Evolutionary conservation across 202 grass and related monocot species (phyloP), one percentile per base, ranked within the genome.

Genomic region (Musa balbisiana): DNA sequence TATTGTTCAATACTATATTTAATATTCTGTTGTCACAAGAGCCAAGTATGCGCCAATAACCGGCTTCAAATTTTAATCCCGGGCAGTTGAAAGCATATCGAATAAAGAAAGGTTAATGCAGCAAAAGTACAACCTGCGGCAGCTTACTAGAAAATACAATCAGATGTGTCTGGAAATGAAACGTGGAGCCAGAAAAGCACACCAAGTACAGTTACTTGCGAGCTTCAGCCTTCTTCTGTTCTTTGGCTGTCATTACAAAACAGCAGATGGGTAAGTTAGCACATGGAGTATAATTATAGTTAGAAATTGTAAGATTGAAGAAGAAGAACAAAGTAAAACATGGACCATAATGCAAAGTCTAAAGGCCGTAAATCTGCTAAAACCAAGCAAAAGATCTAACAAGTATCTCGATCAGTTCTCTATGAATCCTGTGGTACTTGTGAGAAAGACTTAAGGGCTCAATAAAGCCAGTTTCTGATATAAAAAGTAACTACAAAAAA

Each of bases 211-310:
- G 20, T 11, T 85, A 99, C 71, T 99, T 99, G 78, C 96, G 87
- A 16, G 85, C 77, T 92, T 99, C 96, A 0, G 78, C 5, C 76
- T 84, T 99, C 80, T 83, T 95, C 80, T 95, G 89, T 64, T 95
- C 96, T 86, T 87, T 99, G 76, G 96, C 96, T 99, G 86, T 73
- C 69, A 83, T 14, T 49, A 63, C 1, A 24, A 65, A 25, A 14
- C 79, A 59, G 53, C 56, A 51, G 67, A 82, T 71, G 60, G 3
- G 74, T 69, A 13, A 84, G 67, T 82, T 67, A 11, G 20, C 6
- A 43, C 4, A 43, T 43, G 33, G 33, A 43, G 33, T 43, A 43
- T 43, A 43, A 43, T 43, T 43, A 43, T 43, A 8, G 33, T 43
- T 43, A 43, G 33, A 8, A 62, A 62, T 21, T 62, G 9, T 62